These are phyloP conservation scores for Auriscalpium microsporum DNA, from an alignment of 768 basidiomycete genomes.

Conservation along the genomic window DNA sequence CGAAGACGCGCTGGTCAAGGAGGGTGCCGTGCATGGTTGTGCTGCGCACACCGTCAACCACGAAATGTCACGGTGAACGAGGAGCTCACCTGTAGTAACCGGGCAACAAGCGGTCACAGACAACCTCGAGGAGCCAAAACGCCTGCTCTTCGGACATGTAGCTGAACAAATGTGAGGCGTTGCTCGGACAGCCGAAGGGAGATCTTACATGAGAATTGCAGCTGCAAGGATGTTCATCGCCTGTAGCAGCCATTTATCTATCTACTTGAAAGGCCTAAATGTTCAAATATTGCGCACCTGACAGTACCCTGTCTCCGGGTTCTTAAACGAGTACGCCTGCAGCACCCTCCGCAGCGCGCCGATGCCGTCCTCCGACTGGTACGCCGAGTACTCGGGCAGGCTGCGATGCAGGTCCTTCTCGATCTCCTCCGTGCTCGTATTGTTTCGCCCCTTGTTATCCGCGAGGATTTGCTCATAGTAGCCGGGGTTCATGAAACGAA, in stretches of 20 bases:
- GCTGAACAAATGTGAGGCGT: conserved; percentile 33
- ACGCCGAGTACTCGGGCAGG: conserved; percentile 94
- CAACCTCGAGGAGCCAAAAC: conserved; percentile 92
- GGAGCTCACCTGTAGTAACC: conserved; percentile 86
- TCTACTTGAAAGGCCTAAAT: not conserved
- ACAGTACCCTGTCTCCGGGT: conserved; percentile 91
- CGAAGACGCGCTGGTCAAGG: conserved; percentile 97
- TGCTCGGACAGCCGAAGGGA: not conserved
- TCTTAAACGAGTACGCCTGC: conserved; percentile 92
- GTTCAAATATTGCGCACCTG: conserved; percentile 41
- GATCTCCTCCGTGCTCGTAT: conserved; percentile 92
- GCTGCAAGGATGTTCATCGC: conserved; percentile 98
- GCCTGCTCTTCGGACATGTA: conserved; percentile 99
- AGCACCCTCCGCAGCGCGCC: conserved; percentile 77
- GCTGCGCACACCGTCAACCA: conserved; percentile 29
- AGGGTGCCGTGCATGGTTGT: conserved; percentile 98
- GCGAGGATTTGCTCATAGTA: conserved; percentile 68
- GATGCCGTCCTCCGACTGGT: conserved; percentile 87
- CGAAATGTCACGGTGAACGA: no score
- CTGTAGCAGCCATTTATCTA: conserved; percentile 26
- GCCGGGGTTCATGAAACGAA: conserved; percentile 82
- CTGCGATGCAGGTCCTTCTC: conserved; percentile 97
- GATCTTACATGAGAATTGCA: conserved; percentile 78
- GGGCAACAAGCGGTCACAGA: conserved; percentile 90
- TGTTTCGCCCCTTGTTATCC: conserved; percentile 70